Evolutionary conservation across 1,284 basidiomycete genomes (phyloP).

Genomic region (Limonomyces culmigenus): DNA sequence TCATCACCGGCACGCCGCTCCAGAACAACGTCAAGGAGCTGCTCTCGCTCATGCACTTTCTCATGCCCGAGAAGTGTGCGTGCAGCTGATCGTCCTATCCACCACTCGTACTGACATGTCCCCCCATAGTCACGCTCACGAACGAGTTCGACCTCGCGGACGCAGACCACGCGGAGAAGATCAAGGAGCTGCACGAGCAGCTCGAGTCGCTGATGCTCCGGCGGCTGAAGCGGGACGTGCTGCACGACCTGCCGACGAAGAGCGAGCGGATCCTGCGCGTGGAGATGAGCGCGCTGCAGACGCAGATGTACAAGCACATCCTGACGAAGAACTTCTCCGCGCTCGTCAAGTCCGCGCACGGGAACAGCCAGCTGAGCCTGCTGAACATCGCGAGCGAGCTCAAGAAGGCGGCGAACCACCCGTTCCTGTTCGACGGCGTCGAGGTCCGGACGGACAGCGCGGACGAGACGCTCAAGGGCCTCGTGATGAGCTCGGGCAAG

Average conservation of each 20-base stretch:
- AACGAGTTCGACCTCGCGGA: conserved; percentile 63
- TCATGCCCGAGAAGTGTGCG: conserved; percentile 76
- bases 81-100: conserved; percentile 54
- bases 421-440: conserved; percentile 78
- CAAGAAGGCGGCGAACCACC: conserved; percentile 73
- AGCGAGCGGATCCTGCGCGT: conserved; percentile 97
- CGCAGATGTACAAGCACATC: conserved; percentile 19
- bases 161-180: conserved; percentile 77
- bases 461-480: conserved; percentile 95
- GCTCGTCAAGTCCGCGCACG: conserved; percentile 20
- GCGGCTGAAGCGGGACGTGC: conserved; percentile 94
- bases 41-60: conserved; percentile 92
- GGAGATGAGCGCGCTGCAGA: conserved; percentile 99
- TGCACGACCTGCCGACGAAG: conserved; percentile 88
- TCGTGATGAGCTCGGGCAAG: conserved; percentile 90
- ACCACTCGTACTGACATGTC: too few species aligned
- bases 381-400: conserved; percentile 65
- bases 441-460: conserved; percentile 65
- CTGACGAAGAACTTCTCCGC: background rate
- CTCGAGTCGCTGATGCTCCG: conserved; percentile 88
- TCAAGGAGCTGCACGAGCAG: conserved; percentile 93
- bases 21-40: conserved; percentile 98
- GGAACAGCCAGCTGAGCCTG: conserved; percentile 77
- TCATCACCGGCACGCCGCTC: conserved; percentile 95
- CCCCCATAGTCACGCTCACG: too few species aligned